A percentile compares a stretch with the other conserved stretches of the same genome.
phyloP scores from a whole-genome alignment of 1,139 yeast species.

The Diutina rugosa region DNA sequence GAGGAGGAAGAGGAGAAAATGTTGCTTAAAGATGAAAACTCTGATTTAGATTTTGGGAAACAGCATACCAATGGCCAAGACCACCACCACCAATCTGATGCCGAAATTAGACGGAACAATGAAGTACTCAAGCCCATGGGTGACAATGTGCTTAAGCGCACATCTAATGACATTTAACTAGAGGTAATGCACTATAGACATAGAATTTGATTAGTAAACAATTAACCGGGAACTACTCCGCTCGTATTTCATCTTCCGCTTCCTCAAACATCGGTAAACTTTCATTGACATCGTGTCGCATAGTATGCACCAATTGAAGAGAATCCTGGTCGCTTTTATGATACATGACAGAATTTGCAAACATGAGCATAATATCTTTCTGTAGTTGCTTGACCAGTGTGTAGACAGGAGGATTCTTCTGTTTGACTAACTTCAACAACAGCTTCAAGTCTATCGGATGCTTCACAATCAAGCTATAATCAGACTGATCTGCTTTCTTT shows the following conservation, averaged over 20 bases:
- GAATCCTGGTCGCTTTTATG: constrained; percentile 56
- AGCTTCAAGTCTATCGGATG: constrained; percentile 60
- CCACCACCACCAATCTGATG: background rate
- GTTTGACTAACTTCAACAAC: constrained; percentile 42
- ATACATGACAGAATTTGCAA: constrained; percentile 76
- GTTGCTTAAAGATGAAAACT: background rate
- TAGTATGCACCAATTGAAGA: constrained; percentile 49
- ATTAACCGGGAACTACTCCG: background rate
- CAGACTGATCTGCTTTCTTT: constrained; percentile 52
- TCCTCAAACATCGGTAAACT: constrained; percentile 40
- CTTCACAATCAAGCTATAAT: constrained; percentile 47
- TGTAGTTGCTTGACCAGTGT: constrained; percentile 52
- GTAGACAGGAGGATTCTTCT: constrained; percentile 28
- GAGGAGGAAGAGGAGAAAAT: constrained; percentile 2
- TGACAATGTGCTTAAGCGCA: background rate
- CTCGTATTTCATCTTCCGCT: constrained; percentile 8
- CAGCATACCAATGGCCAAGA: background rate
- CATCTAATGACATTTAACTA: background rate
- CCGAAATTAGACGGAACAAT: background rate
- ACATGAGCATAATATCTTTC: constrained; percentile 62
- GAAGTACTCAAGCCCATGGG: background rate
- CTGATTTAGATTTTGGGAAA: background rate
- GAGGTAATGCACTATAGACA: constrained; percentile 2
- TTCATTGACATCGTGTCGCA: constrained; percentile 45
- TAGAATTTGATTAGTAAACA: background rate